Percentiles rank a stretch among this genome's conserved stretches.
Evolutionary conservation across 768 basidiomycete species (phyloP).

Genomic region (Lentinus tigrinus): DNA sequence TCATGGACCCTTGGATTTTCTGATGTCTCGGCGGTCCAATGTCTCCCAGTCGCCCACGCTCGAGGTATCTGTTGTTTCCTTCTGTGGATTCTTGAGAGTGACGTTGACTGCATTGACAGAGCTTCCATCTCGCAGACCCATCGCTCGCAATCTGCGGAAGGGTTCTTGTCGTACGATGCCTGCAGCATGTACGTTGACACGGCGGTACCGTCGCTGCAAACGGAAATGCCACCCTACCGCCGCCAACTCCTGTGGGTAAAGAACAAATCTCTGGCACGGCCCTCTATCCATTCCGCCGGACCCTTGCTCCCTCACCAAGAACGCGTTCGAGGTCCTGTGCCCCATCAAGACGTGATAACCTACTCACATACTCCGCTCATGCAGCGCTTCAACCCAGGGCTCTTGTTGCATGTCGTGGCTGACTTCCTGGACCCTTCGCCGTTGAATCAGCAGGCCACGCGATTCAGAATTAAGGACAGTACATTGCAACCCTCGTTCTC

Average conservation of each 20-base stretch:
- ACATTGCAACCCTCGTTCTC: neutral
- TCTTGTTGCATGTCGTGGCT: neutral
- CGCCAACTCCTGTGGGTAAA: neutral
- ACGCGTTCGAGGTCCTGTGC: neutral
- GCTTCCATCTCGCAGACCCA: no score
- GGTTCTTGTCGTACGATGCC: neutral
- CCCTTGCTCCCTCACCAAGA: neutral
- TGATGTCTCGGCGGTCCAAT: neutral
- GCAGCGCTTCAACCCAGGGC: neutral
- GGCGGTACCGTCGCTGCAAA: neutral
- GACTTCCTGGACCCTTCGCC: neutral
- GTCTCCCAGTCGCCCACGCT: no score
- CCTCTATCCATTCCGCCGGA: conserved; percentile 7
- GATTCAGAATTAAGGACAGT: neutral
- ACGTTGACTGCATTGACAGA: no score
- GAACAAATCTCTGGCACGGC: conserved; percentile 2
- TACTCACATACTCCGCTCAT: neutral
- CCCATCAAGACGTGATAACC: conserved; percentile 5
- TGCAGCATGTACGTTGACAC: neutral
- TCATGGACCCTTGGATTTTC: no score
- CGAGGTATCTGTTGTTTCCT: no score
- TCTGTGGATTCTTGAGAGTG: no score
- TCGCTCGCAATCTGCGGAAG: no score
- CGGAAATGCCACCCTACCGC: conserved; percentile 8
- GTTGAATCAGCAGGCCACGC: neutral